phyloP scores from a whole-genome alignment of 371 early-diverging fungal genomes.

The Mitosporidium daphniae region DNA sequence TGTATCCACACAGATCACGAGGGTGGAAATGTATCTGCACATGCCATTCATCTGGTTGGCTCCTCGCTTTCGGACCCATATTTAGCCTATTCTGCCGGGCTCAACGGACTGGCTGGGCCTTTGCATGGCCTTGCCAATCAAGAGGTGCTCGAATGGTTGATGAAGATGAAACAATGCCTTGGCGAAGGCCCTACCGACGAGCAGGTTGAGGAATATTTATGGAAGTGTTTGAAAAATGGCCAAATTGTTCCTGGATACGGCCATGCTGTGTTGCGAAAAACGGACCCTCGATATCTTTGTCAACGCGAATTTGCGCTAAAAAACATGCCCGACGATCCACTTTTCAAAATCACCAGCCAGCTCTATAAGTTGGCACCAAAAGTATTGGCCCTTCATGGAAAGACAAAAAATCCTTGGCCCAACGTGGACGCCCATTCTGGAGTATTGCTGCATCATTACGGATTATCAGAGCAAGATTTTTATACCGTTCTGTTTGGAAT shows the following conservation, averaged over 20 bases:
- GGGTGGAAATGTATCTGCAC: constrained; percentile 85
- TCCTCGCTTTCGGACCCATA: constrained; percentile 86
- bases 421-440: constrained; percentile 94
- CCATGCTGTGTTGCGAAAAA: constrained; percentile 84
- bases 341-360: constrained; percentile 72
- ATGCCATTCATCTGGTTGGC: constrained; percentile 61
- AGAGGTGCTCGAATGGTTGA: constrained; percentile 81
- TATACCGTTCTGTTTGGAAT: constrained; percentile 95
- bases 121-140: constrained; percentile 96
- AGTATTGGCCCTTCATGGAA: constrained; percentile 82
- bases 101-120: constrained; percentile 89
- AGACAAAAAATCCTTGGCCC: constrained; percentile 98
- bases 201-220: constrained; percentile 65
- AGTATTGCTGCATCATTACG: constrained; percentile 30
- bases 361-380: constrained; percentile 78
- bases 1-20: constrained; percentile 97
- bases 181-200: constrained; percentile 47
- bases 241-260: constrained; percentile 91
- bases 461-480: constrained; percentile 77
- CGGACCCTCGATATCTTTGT: constrained; percentile 83
- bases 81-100: constrained; percentile 71
- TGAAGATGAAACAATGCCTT: constrained; percentile 47
- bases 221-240: constrained; percentile 64
- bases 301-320: constrained; percentile 91
- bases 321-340: constrained; percentile 69